phyloP scores from a whole-genome alignment of 75 land plant genomes.

The Selaginella tamariscina region DNA sequence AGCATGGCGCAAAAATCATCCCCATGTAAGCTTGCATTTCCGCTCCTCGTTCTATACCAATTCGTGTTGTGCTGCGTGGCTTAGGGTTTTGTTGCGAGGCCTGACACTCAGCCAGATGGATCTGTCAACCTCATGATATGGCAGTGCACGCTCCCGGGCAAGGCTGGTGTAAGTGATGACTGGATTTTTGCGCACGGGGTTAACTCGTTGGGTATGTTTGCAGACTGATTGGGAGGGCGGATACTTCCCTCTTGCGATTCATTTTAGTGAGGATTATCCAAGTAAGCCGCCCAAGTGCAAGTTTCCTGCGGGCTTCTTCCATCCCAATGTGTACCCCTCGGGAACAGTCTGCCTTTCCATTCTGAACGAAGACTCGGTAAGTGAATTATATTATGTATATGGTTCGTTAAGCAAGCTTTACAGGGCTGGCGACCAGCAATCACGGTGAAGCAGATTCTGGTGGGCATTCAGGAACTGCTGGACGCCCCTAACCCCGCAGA shows the following conservation, averaged over 20 bases:
- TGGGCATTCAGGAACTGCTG: conserved; percentile 88
- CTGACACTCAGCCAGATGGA: conserved; percentile 67
- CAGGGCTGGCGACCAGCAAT: conserved; percentile 99
- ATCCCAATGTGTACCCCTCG: conserved; percentile 96
- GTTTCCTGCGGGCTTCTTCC: conserved; percentile 84
- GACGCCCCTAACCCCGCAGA: conserved; percentile 86
- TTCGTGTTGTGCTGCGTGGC: background rate
- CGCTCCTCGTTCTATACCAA: background rate
- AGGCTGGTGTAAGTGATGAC: conserved; percentile 47
- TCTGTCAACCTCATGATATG: conserved; percentile 84
- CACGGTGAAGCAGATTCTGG: conserved; percentile 89
- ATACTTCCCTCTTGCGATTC: conserved; percentile 56
- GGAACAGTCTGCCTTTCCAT: conserved; percentile 96
- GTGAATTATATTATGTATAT: conserved; percentile 20
- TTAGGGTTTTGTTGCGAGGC: conserved; percentile 94
- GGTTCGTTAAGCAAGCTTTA: background rate
- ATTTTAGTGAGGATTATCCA: conserved; percentile 94
- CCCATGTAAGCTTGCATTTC: conserved; percentile 45
- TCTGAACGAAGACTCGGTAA: conserved; percentile 86
- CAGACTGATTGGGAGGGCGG: conserved; percentile 99
- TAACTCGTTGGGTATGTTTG: too few species aligned
- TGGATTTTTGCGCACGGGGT: background rate
- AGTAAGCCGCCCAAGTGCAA: conserved; percentile 98
- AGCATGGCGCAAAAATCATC: conserved; percentile 92
- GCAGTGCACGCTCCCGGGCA: conserved; percentile 93